Base-by-base conservation (phyloP, 164 flowering plant species). In the Liriodendron chinense region DNA sequence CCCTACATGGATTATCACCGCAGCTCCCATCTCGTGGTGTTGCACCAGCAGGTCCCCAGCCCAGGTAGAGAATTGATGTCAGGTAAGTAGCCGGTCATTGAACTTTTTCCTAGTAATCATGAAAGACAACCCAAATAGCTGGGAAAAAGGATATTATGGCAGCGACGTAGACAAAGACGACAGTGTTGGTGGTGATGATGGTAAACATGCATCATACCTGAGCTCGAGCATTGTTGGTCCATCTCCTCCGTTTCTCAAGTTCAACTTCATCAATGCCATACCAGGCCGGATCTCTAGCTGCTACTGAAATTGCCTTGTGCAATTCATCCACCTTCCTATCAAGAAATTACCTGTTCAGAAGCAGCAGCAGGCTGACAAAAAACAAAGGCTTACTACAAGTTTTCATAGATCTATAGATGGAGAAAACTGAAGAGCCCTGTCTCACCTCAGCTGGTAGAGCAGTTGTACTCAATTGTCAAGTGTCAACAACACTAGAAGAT, bases 321-420 rank as follows among this genome's bases (percentile, higher is more conserved):
- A 92, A 79, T 77, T 93, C 98, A 87, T 90, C 96, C 76, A 92
- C 92, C 98, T 93, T 86, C 85, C 89, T 81, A 85, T 85, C 81
- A 56, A 79, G 73, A 75, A 79, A 67, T 22, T 62, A 71, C 25
- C 10, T 25, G 16, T 61, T 78, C 80, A 78, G 43, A 24, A 78
- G 8, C 43, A 34, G 24, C 18, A 70, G 21, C 20, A 70, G 8
- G 7, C 28, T 3, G 22, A 16, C 43, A 53, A 13, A 16, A 49
- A 47, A 25, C 9, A 25, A 69, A 47, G n/a, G 22, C 24, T 22
- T n/a, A 47, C 1, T n/a, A 26, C 22, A 21, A 47, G 56, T 69
- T 20, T 18, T 8, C 56, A 69, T 53, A 16, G 18, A 53, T 1
- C 18, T 53, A 53, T 53, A 12, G 18, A 12, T 16, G 59, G 59